phyloP scores from a whole-genome alignment of 1,284 basidiomycete genomes.

The Tilletia horrida region DNA sequence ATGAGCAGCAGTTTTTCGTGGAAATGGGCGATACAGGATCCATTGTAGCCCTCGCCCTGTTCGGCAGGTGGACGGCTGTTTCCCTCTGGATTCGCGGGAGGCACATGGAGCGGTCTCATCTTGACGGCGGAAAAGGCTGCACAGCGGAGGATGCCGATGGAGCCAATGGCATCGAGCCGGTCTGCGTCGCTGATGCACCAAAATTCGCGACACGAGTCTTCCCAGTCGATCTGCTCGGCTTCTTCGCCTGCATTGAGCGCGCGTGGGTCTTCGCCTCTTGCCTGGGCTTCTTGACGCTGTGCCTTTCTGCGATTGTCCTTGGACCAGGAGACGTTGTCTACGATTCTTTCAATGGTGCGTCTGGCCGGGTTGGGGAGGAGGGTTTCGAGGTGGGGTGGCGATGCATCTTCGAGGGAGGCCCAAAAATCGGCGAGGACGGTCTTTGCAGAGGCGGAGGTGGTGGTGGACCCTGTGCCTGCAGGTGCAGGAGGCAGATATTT shows the following conservation, averaged over 20 bases:
- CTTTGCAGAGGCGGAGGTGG: background rate
- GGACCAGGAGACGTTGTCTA: slow-evolving; percentile 80
- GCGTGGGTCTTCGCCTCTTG: slow-evolving; percentile 10
- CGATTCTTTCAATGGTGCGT: slow-evolving; percentile 59
- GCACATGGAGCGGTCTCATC: slow-evolving; percentile 67
- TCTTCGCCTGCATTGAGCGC: slow-evolving; percentile 18
- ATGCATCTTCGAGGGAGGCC: background rate
- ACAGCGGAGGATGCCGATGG: slow-evolving; percentile 80
- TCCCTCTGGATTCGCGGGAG: slow-evolving; percentile 27
- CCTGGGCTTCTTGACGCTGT: background rate
- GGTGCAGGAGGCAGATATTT: slow-evolving; percentile 65
- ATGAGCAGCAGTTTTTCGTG: slow-evolving; percentile 65
- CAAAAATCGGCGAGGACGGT: slow-evolving; percentile 60
- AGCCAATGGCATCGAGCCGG: slow-evolving; percentile 84
- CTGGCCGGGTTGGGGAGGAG: slow-evolving; percentile 24
- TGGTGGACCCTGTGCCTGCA: slow-evolving; percentile 56
- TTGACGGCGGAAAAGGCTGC: slow-evolving; percentile 72
- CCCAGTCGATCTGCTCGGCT: slow-evolving; percentile 62
- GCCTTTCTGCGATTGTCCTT: slow-evolving; percentile 64
- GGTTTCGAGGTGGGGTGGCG: background rate
- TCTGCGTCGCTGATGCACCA: slow-evolving; percentile 92
- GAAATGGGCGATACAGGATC: slow-evolving; percentile 76
- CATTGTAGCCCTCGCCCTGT: slow-evolving; percentile 54
- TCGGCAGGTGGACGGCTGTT: slow-evolving; percentile 34
- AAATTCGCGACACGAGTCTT: slow-evolving; percentile 71